These are phyloP conservation scores for Hemisphaericaspora nanyangensis DNA, from an alignment of 805 yeast genomes.

Conservation along the genomic window DNA sequence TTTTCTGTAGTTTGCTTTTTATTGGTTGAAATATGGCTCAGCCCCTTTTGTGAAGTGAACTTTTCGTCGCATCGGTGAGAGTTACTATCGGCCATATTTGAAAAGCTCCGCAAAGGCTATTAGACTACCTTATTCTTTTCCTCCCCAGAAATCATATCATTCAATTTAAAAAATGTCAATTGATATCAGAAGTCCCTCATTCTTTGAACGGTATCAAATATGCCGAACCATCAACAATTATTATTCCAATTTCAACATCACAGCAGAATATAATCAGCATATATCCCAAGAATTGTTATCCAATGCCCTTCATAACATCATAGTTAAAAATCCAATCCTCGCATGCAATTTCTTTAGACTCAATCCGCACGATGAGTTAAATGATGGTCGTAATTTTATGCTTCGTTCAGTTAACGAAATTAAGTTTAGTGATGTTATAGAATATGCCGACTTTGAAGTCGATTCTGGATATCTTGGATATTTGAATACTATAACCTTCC, in stretches of 20 bases:
- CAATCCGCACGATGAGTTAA: conserved; percentile 4
- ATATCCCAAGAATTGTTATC: conserved; percentile 15
- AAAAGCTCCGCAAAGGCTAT: too few relatives aligned
- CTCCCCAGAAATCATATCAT: too few relatives aligned
- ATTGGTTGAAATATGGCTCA: too few relatives aligned
- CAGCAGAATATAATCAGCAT: conserved; percentile 15
- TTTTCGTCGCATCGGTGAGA: too few relatives aligned
- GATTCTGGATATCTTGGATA: conserved; percentile 10
- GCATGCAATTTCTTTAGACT: conserved; percentile 15
- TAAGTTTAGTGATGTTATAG: conserved; percentile 19
- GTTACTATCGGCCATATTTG: too few relatives aligned
- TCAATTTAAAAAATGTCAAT: background rate
- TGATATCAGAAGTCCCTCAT: conserved; percentile 11
- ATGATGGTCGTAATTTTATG: conserved; percentile 9
- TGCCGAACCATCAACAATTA: conserved; percentile 13
- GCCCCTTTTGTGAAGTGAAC: too few relatives aligned
- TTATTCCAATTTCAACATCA: conserved; percentile 19
- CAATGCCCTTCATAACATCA: conserved; percentile 12
- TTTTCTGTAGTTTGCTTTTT: too few relatives aligned
- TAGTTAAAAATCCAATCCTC: conserved; percentile 15
- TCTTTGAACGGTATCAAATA: conserved; percentile 18
- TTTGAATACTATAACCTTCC: conserved; percentile 10
- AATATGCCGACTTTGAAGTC: conserved; percentile 7
- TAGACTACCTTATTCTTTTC: too few relatives aligned
- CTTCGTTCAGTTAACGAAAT: conserved; percentile 15